Conservation (phyloP, 805 yeast genomes). For the Zygosaccharomyces lentus region DNA sequence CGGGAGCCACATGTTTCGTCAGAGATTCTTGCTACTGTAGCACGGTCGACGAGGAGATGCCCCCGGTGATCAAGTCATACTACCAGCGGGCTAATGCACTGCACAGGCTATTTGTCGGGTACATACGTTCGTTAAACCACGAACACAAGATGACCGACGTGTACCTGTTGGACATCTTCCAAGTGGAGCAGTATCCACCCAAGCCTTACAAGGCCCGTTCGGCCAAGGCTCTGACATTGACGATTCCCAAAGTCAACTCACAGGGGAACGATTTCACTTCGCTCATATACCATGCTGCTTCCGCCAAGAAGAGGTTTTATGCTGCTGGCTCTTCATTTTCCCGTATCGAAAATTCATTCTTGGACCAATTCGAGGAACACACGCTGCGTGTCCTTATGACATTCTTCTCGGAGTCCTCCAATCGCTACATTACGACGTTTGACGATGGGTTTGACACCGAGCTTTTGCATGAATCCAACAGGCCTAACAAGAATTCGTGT, state of each 20-base stretch:
- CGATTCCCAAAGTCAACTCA: slow-evolving; percentile 26
- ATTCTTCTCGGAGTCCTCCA: slow-evolving; percentile 37
- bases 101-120: slow-evolving; percentile 34
- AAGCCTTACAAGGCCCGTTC: slow-evolving; percentile 31
- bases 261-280: slow-evolving; percentile 32
- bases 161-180: slow-evolving; percentile 33
- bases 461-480: slow-evolving; percentile 22
- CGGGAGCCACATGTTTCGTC: slow-evolving; percentile 37
- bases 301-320: slow-evolving; percentile 34
- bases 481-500: slow-evolving; percentile 23
- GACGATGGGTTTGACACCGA: slow-evolving; percentile 33
- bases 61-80: slow-evolving; percentile 33
- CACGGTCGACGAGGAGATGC: slow-evolving; percentile 27
- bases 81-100: slow-evolving; percentile 35
- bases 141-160: slow-evolving; percentile 33
- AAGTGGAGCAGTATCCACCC: slow-evolving; percentile 36
- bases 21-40: slow-evolving; percentile 14
- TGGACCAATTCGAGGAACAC: slow-evolving; percentile 40
- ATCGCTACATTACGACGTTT: slow-evolving; percentile 33
- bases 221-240: slow-evolving; percentile 36
- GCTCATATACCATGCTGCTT: slow-evolving; percentile 36
- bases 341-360: slow-evolving; percentile 39
- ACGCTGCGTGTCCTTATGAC: slow-evolving; percentile 36
- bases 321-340: slow-evolving; percentile 36
- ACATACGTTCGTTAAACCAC: slow-evolving; percentile 32